A percentile compares a stretch with the other conserved stretches of the same genome.
These are phyloP conservation scores for Ophiocordyceps sinensis DNA, from an alignment of 2,329 filamentous ascomycete species.

Conservation along the genomic window DNA sequence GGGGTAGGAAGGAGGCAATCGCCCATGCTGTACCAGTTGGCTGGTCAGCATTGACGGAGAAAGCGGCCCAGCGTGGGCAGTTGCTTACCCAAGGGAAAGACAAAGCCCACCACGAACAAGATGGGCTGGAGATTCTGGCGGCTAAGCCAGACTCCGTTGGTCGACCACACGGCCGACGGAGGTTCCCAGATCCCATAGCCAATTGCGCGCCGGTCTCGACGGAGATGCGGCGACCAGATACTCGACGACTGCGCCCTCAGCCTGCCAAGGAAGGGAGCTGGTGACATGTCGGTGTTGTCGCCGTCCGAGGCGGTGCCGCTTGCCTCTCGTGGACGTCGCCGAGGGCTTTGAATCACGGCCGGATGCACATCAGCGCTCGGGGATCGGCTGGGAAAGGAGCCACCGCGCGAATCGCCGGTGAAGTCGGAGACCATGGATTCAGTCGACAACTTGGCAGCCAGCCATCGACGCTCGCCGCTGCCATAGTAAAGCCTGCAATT, in stretches of 20 bases:
- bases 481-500: constrained; percentile 52
- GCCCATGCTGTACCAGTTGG: constrained; percentile 50
- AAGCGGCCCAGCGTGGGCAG: not conserved
- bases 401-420: constrained; percentile 31
- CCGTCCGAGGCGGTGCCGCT: not conserved
- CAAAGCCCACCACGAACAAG: constrained; percentile 62
- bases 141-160: constrained; percentile 45
- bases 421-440: constrained; percentile 31
- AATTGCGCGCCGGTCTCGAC: constrained; percentile 44
- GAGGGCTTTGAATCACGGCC: constrained; percentile 28
- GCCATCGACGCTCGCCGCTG: constrained; percentile 42
- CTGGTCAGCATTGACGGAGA: not conserved
- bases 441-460: constrained; percentile 29
- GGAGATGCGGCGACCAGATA: constrained; percentile 62
- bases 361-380: constrained; percentile 34
- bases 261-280: constrained; percentile 13
- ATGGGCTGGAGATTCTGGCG: constrained; percentile 61
- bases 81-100: constrained; percentile 55
- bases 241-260: constrained; percentile 39
- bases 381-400: constrained; percentile 31
- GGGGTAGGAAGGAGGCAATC: constrained; percentile 57
- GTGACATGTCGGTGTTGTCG: constrained; percentile 14
- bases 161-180: constrained; percentile 52
- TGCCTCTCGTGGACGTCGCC: constrained; percentile 27
- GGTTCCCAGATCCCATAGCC: constrained; percentile 56